Evolutionary conservation across 2,329 filamentous ascomycete genomes (phyloP).

Genomic region (Mycosphaerella sp.): DNA sequence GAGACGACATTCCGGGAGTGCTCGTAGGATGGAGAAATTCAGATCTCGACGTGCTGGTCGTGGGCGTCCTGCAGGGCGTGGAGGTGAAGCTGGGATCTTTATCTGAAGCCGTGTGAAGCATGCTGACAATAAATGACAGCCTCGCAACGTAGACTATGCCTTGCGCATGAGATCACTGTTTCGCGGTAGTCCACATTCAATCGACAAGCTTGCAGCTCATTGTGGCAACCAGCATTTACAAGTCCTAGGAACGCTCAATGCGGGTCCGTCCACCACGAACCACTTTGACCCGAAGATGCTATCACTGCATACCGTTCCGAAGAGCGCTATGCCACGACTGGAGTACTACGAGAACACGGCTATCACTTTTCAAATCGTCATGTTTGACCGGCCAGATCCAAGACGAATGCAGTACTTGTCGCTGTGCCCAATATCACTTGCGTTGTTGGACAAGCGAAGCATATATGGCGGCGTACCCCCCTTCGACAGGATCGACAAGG

Average conservation of each 20-base stretch:
- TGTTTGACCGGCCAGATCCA: conserved; percentile 81
- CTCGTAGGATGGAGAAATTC: conserved; percentile 97
- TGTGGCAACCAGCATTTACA: conserved; percentile 79
- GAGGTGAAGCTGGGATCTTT: conserved; percentile 54
- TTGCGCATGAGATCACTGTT: conserved; percentile 77
- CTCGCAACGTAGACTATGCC: conserved; percentile 78
- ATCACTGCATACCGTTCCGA: conserved; percentile 50
- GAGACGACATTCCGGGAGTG: conserved; percentile 68
- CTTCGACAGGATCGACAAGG: conserved; percentile 58
- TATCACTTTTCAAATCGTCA: conserved; percentile 74
- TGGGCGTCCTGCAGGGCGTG: conserved; percentile 82
- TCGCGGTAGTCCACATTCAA: conserved; percentile 71
- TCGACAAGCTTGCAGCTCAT: conserved; percentile 72
- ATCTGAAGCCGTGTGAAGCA: neutral
- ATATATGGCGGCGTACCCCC: conserved; percentile 34
- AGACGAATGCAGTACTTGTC: conserved; percentile 95
- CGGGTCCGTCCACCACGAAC: conserved; percentile 39
- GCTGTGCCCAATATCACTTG: conserved; percentile 77
- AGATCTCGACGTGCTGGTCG: conserved; percentile 79
- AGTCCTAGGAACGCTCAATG: conserved; percentile 78
- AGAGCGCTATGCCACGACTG: conserved; percentile 60
- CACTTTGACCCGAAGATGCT: conserved; percentile 62
- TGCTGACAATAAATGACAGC: conserved; percentile 41
- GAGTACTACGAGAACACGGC: conserved; percentile 59
- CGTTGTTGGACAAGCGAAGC: conserved; percentile 64